phyloP scores from a whole-genome alignment of 768 basidiomycete species.

The Boletus eberwhitei region DNA sequence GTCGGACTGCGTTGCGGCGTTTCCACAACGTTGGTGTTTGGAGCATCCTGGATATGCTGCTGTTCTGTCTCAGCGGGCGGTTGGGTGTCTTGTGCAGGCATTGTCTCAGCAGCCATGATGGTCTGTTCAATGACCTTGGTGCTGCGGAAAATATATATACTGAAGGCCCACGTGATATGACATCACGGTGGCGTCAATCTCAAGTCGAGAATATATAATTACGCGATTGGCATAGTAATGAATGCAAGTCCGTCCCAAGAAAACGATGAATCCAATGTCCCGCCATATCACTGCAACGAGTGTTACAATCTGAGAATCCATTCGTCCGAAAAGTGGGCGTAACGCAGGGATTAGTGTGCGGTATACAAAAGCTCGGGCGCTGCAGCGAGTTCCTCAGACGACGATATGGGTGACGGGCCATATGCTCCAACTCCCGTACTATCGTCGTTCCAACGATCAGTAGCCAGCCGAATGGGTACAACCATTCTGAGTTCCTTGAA shows the following conservation, averaged over 20 bases:
- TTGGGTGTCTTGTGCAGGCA: background rate
- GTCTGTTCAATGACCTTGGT: background rate
- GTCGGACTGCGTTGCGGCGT: conserved; percentile 33
- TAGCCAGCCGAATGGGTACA: conserved; percentile 63
- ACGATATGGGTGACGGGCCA: conserved; percentile 14
- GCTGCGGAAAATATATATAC: background rate
- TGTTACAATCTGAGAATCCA: background rate
- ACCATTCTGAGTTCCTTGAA: conserved; percentile 60
- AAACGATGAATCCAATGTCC: background rate
- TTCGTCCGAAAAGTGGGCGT: background rate
- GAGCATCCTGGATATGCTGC: conserved; percentile 18
- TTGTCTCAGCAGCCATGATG: conserved; percentile 6
- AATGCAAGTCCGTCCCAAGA: background rate
- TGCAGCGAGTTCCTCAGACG: conserved; percentile 25
- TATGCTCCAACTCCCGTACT: conserved; percentile 17
- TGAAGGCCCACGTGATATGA: conserved; percentile 24
- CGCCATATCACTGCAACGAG: background rate
- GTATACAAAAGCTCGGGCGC: conserved; percentile 10
- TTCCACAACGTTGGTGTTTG: conserved; percentile 25
- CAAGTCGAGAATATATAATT: background rate
- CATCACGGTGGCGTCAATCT: conserved; percentile 15
- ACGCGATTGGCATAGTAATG: background rate
- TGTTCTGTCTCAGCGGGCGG: conserved; percentile 3
- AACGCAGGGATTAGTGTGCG: background rate
- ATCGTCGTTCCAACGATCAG: conserved; percentile 53